Evolutionary conservation across 129 eudicot genomes (phyloP), one percentile per base, ranked within the genome.

Genomic region (Flaveria linearis): DNA sequence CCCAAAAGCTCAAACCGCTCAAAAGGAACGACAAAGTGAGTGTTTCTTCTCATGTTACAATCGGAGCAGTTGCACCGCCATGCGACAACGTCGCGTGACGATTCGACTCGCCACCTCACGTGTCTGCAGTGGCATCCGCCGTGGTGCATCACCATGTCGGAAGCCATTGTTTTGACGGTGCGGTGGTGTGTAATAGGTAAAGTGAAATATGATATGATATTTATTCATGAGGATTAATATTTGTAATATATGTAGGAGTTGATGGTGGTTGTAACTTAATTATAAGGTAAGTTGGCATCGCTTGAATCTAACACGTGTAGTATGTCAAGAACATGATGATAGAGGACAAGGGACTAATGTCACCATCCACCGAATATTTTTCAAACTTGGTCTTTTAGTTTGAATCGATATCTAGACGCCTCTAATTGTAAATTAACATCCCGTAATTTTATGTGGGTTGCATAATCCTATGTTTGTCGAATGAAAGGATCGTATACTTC

Each of bases 101-200:
- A 86, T 13, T 61, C 30, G 1, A 84, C 97, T 73, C 42, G 77
- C 92, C 96, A 91, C 57, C 91, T 69, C n/a, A 91, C 91, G 0
- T 84, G 80, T 77, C 69, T 85, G 62, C 97, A 91, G 56, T 91
- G 97, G 72, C 97, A 91, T 75, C 97, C 97, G 16, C 97, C 97
- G 42, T 39, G 69, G 75, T 91, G 97, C 30, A 86, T 72, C 45
- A 91, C 81, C 85, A 77, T 68, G 3, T 73, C 86, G 18, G 87
- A 16, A 26, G 76, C 82, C 90, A 85, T 85, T 10, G 12, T 68
- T 56, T 9, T 49, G 55, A 72, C 2, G 51, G 16, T 52, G n/a
- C 0, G 47, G 23, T 26, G 22, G 62, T 9, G 11, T 36, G 7
- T 36, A 36, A 36, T 36, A 3, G 36, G 36, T 30, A 30, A 30